A percentile compares a stretch with the other conserved stretches of the same genome.
Conservation (phyloP, 192 early-diverging fungal genomes). For the Backusella mclennaniae region DNA sequence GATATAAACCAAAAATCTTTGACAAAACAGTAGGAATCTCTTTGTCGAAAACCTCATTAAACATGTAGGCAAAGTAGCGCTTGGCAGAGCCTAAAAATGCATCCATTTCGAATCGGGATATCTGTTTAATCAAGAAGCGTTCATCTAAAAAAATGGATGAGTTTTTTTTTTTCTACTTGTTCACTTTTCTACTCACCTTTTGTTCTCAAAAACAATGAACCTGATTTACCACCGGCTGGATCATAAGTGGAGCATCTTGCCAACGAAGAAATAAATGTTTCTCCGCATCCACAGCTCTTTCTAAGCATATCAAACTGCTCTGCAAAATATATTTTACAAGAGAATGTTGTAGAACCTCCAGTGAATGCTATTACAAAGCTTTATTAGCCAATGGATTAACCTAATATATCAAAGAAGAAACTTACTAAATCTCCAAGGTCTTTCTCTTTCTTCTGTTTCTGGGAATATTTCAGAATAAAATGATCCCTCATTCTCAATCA, state of each 20-base stretch:
- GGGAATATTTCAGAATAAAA: slow-evolving; percentile 13
- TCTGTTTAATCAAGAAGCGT: slow-evolving; percentile 89
- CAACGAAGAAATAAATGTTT: slow-evolving; percentile 81
- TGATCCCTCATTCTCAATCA: background rate
- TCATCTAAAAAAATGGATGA: slow-evolving; percentile 56
- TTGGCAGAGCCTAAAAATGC: slow-evolving; percentile 89
- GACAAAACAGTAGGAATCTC: slow-evolving; percentile 82
- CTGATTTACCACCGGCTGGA: slow-evolving; percentile 87
- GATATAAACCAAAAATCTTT: slow-evolving; percentile 92
- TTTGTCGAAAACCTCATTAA: slow-evolving; percentile 76
- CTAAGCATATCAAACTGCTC: slow-evolving; percentile 92
- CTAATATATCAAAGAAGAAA: slow-evolving; percentile 44
- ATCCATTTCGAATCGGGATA: slow-evolving; percentile 81
- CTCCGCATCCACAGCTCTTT: slow-evolving; percentile 79
- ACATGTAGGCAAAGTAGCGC: slow-evolving; percentile 85
- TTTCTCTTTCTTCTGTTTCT: slow-evolving; percentile 15
- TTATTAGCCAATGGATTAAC: slow-evolving; percentile 10
- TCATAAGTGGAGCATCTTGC: slow-evolving; percentile 84
- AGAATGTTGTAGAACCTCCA: slow-evolving; percentile 74
- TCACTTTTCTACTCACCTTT: slow-evolving; percentile 40
- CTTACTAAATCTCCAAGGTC: slow-evolving; percentile 17
- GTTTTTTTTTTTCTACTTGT: background rate
- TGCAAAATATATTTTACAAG: slow-evolving; percentile 90
- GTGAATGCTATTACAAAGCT: slow-evolving; percentile 51
- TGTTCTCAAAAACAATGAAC: slow-evolving; percentile 87